Evolutionary conservation across 2,329 filamentous ascomycete species (phyloP).

Genomic region (Teratosphaeria nubilosa): DNA sequence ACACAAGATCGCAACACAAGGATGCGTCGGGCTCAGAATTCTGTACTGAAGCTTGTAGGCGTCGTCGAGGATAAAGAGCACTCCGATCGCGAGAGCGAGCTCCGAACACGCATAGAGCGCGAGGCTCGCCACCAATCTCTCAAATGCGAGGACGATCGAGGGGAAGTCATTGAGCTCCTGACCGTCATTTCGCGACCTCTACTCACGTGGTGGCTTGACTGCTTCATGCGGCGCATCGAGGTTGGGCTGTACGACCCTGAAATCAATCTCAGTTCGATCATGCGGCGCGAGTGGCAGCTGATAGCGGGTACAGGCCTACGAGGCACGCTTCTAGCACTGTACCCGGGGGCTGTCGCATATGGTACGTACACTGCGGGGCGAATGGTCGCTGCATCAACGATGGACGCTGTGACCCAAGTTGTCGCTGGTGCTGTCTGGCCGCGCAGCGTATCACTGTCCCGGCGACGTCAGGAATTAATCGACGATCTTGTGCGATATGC

Average conservation of each 20-base stretch:
- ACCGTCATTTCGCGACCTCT: slow-evolving; percentile 4
- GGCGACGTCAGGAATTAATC: not conserved
- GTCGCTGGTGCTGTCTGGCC: not conserved
- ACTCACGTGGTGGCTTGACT: slow-evolving; percentile 13
- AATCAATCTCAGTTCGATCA: slow-evolving; percentile 9
- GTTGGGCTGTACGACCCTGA: slow-evolving; percentile 15
- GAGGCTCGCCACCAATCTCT: slow-evolving; percentile 10
- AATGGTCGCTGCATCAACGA: not conserved
- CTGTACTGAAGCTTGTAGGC: slow-evolving; percentile 37
- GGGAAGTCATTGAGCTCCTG: slow-evolving; percentile 12
- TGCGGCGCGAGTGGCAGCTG: slow-evolving; percentile 7
- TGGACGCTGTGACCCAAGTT: not conserved
- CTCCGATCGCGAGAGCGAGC: slow-evolving; percentile 6
- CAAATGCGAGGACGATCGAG: slow-evolving; percentile 14
- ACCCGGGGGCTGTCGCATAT: slow-evolving; percentile 8
- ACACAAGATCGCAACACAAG: slow-evolving; percentile 30
- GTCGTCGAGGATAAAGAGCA: slow-evolving; percentile 32
- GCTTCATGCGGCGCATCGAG: slow-evolving; percentile 13
- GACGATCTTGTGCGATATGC: not conserved
- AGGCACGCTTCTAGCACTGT: slow-evolving; percentile 5
- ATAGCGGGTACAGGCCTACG: slow-evolving; percentile 4
- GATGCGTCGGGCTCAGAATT: slow-evolving; percentile 37
- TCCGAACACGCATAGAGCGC: slow-evolving; percentile 2
- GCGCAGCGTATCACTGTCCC: not conserved
- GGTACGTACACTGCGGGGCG: slow-evolving; percentile 2